phyloP scores from a whole-genome alignment of 139 green algal genomes.

The Chlorella sorokiniana region DNA sequence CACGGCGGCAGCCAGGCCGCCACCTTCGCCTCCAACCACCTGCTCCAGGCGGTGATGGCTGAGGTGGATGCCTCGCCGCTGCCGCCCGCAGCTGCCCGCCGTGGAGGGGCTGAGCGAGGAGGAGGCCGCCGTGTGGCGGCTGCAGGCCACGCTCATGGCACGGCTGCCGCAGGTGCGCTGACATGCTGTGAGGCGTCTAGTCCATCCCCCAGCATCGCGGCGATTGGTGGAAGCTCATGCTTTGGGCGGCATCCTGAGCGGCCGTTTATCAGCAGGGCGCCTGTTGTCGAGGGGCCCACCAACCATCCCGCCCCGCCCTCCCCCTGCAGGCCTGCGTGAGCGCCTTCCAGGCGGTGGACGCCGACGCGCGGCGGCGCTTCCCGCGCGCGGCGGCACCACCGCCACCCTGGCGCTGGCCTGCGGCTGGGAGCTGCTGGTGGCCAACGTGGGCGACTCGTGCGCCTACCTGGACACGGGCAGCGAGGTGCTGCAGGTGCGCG shows the following conservation, averaged over 20 bases:
- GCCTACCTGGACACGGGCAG: slow-evolving; percentile 68
- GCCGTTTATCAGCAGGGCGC: too few relatives aligned
- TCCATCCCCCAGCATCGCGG: too few relatives aligned
- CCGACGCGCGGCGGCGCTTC: slow-evolving; percentile 21
- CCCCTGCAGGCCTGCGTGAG: slow-evolving; percentile 20
- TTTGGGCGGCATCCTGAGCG: too few relatives aligned
- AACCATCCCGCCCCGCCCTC: too few relatives aligned
- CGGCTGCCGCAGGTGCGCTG: slow-evolving; percentile 36
- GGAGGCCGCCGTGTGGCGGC: slow-evolving; percentile 42
- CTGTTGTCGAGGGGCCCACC: too few relatives aligned
- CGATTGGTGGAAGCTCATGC: too few relatives aligned
- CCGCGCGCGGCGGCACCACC: slow-evolving; percentile 65
- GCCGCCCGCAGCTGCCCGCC: slow-evolving; percentile 19
- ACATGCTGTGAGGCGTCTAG: background rate
- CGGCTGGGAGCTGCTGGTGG: slow-evolving; percentile 65
- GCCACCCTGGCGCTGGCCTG: slow-evolving; percentile 76
- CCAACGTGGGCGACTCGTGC: slow-evolving; percentile 70
- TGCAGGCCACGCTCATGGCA: slow-evolving; percentile 44
- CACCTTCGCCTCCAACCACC: slow-evolving; percentile 52
- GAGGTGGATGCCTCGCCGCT: slow-evolving; percentile 40
- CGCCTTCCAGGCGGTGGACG: slow-evolving; percentile 31
- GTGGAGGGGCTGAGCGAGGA: slow-evolving; percentile 14
- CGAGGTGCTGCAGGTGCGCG: slow-evolving; percentile 63
- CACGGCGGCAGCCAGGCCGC: slow-evolving; percentile 67
- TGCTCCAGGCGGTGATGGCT: slow-evolving; percentile 60